Percentiles rank a stretch among this genome's conserved stretches.
phyloP scores from a whole-genome alignment of 2,329 filamentous ascomycete species.

The Orbilia blumenaviensis region DNA sequence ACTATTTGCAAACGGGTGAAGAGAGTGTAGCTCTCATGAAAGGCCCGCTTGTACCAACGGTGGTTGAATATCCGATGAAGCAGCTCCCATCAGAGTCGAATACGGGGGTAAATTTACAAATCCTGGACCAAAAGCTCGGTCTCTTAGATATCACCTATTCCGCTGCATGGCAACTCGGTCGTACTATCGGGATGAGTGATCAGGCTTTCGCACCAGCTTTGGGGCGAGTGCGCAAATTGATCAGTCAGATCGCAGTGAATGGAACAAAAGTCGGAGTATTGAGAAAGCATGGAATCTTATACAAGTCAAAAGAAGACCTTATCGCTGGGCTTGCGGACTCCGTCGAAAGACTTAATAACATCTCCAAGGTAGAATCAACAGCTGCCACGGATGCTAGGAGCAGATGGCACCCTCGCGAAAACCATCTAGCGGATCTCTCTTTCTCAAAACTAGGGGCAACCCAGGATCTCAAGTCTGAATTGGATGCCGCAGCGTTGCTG shows the following conservation, averaged over 20 bases:
- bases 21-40: slow-evolving; percentile 60
- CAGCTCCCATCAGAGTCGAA: slow-evolving; percentile 59
- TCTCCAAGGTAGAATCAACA: no score
- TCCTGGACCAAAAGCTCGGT: slow-evolving; percentile 60
- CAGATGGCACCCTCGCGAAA: no score
- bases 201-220: slow-evolving; percentile 58
- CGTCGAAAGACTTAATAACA: no score
- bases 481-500: neutral
- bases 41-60: slow-evolving; percentile 61
- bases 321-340: neutral
- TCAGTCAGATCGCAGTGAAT: slow-evolving; percentile 6
- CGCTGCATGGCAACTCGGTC: slow-evolving; percentile 62
- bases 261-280: slow-evolving; percentile 23
- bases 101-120: slow-evolving; percentile 60
- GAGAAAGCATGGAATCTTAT: neutral
- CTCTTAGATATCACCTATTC: slow-evolving; percentile 64
- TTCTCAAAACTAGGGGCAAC: no score
- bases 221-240: neutral
- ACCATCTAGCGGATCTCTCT: no score
- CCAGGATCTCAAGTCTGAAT: neutral
- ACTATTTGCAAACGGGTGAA: slow-evolving; percentile 62
- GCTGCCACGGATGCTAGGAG: no score
- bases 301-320: no score
- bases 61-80: slow-evolving; percentile 56
- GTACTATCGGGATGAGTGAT: slow-evolving; percentile 60